Evolutionary conservation across 306 rosid species (phyloP).

Genomic region (Citrullus mucosospermus): DNA sequence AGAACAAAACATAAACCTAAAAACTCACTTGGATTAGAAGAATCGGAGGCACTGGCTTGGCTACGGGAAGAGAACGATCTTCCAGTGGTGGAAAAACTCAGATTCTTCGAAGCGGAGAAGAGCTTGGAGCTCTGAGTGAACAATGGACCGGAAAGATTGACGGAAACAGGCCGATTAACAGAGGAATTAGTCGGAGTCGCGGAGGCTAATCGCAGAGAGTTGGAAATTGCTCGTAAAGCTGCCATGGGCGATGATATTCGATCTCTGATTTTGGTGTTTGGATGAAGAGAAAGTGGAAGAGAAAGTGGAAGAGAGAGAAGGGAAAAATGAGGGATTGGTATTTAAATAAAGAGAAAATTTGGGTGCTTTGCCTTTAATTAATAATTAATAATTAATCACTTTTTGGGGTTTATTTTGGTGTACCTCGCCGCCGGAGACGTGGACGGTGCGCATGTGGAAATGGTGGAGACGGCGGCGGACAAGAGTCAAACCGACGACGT

Average conservation of each 20-base stretch:
- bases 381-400: neutral
- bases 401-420: neutral
- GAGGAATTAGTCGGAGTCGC: neutral
- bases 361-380: neutral
- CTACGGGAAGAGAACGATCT: conserved; percentile 31
- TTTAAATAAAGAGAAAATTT: neutral
- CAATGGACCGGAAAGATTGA: conserved; percentile 12
- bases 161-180: neutral
- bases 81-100: conserved; percentile 3
- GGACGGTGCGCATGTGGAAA: neutral
- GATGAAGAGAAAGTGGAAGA: neutral
- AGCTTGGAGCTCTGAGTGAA: conserved; percentile 22
- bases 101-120: neutral
- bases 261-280: neutral
- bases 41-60: conserved; percentile 21
- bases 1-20: neutral
- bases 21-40: conserved; percentile 10
- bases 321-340: neutral
- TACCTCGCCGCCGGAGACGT: neutral
- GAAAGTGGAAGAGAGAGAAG: neutral
- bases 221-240: neutral
- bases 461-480: neutral
- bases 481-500: neutral
- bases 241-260: neutral
- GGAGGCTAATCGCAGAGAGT: neutral